phyloP scores from a whole-genome alignment of 768 basidiomycete species.

The Tulasnella sp. region DNA sequence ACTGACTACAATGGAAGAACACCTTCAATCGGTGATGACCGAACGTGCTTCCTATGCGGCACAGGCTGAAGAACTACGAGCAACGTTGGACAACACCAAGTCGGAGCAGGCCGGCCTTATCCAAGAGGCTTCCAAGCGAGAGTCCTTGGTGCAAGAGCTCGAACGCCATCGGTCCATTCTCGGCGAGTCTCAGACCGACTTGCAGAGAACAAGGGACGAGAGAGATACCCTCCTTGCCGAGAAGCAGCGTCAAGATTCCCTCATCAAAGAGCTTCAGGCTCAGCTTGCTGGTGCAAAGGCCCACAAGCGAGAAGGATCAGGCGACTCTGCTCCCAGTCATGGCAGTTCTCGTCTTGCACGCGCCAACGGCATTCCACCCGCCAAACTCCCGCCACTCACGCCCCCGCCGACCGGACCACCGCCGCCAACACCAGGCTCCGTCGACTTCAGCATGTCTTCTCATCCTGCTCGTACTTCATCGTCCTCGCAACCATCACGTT shows the following conservation, averaged over 20 bases:
- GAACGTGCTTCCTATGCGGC: slow-evolving; percentile 40
- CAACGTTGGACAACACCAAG: slow-evolving; percentile 52
- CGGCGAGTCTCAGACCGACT: slow-evolving; percentile 66
- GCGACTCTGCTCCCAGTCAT: slow-evolving; percentile 18
- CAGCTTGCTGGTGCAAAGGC: slow-evolving; percentile 35
- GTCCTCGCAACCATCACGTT: slow-evolving; percentile 23
- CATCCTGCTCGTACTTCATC: slow-evolving; percentile 45
- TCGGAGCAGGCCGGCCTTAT: slow-evolving; percentile 54
- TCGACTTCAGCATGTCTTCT: slow-evolving; percentile 31
- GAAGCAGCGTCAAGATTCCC: slow-evolving; percentile 55
- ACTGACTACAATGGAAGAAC: slow-evolving; percentile 44
- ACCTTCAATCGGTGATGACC: slow-evolving; percentile 37
- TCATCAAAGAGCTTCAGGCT: slow-evolving; percentile 72
- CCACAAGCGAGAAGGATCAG: slow-evolving; percentile 22
- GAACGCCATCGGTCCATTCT: slow-evolving; percentile 69
- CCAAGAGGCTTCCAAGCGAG: slow-evolving; percentile 65
- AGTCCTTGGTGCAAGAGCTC: slow-evolving; percentile 64
- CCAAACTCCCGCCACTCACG: slow-evolving; percentile 78
- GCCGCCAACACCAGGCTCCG: slow-evolving; percentile 54
- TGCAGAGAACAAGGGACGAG: slow-evolving; percentile 75
- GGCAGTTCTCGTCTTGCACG: slow-evolving; percentile 34
- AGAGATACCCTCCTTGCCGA: slow-evolving; percentile 69
- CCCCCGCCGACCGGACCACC: slow-evolving; percentile 85
- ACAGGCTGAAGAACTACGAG: slow-evolving; percentile 43
- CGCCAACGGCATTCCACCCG: slow-evolving; percentile 50